These are phyloP conservation scores for Waltergamsia citrina DNA, from an alignment of 2,329 filamentous ascomycete species.

Conservation along the genomic window DNA sequence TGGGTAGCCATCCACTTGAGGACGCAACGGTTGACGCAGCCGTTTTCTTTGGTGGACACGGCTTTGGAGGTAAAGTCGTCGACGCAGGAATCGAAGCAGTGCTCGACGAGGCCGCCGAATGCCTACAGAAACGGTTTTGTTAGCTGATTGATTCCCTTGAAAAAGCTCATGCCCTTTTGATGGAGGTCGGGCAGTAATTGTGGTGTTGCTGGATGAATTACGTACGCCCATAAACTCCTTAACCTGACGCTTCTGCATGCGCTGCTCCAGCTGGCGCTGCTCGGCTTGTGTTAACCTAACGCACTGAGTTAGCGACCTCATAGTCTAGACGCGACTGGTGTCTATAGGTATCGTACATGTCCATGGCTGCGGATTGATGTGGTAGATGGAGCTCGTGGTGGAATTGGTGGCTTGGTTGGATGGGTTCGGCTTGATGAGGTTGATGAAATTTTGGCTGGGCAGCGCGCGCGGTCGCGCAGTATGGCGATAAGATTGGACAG, in stretches of 20 bases:
- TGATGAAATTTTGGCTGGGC: no score
- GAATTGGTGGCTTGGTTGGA: neutral
- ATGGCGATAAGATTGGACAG: conserved; percentile 6
- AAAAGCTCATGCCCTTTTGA: neutral
- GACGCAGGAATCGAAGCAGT: conserved; percentile 95
- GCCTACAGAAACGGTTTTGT: conserved; percentile 17
- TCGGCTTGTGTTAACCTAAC: conserved; percentile 61
- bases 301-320: conserved; percentile 9
- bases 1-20: conserved; percentile 92
- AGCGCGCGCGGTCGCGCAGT: no score
- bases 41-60: conserved; percentile 76
- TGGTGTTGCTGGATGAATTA: conserved; percentile 11
- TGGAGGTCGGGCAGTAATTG: no score
- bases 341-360: conserved; percentile 8
- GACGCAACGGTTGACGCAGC: conserved; percentile 89
- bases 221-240: conserved; percentile 97
- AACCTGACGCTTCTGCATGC: conserved; percentile 97
- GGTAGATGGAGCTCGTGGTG: neutral
- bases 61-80: conserved; percentile 98
- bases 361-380: conserved; percentile 6
- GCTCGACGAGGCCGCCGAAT: conserved; percentile 47
- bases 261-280: conserved; percentile 85
- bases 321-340: neutral
- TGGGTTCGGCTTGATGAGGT: neutral
- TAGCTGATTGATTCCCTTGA: neutral